These are phyloP conservation scores for Spergularia azorica DNA, from an alignment of 179 eudicot genomes.

Conservation along the genomic window DNA sequence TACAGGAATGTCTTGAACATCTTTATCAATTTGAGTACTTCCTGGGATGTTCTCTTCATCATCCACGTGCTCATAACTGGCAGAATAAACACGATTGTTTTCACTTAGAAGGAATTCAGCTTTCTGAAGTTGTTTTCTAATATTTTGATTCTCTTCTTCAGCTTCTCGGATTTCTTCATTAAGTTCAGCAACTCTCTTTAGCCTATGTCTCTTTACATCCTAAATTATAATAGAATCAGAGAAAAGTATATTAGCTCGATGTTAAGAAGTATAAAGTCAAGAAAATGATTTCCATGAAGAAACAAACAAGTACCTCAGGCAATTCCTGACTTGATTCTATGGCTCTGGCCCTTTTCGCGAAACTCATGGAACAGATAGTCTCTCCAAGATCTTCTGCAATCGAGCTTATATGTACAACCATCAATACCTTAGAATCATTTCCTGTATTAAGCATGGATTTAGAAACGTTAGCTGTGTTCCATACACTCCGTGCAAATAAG, in stretches of 20 bases:
- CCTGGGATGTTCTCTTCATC: constrained; percentile 34
- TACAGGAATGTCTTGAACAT: constrained; percentile 31
- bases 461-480: constrained; percentile 4
- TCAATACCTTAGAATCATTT: constrained; percentile 62
- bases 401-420: constrained; percentile 72
- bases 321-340: constrained; percentile 55
- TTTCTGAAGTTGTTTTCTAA: constrained; percentile 42
- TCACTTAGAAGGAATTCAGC: constrained; percentile 50
- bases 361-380: constrained; percentile 65
- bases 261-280: background rate
- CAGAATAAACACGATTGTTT: constrained; percentile 38
- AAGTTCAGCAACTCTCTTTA: constrained; percentile 50
- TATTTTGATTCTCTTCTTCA: constrained; percentile 45
- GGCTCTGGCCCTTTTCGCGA: constrained; percentile 70
- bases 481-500: background rate
- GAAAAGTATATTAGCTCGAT: background rate
- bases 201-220: constrained; percentile 54
- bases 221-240: constrained; percentile 16
- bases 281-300: background rate
- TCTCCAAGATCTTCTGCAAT: constrained; percentile 64
- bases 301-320: constrained; percentile 40
- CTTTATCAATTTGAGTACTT: constrained; percentile 31
- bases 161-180: constrained; percentile 46
- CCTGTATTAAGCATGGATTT: constrained; percentile 34
- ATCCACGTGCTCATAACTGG: constrained; percentile 24